Evolutionary conservation across 2,329 filamentous ascomycete genomes (phyloP).

Genomic region (Penicillium sp.): DNA sequence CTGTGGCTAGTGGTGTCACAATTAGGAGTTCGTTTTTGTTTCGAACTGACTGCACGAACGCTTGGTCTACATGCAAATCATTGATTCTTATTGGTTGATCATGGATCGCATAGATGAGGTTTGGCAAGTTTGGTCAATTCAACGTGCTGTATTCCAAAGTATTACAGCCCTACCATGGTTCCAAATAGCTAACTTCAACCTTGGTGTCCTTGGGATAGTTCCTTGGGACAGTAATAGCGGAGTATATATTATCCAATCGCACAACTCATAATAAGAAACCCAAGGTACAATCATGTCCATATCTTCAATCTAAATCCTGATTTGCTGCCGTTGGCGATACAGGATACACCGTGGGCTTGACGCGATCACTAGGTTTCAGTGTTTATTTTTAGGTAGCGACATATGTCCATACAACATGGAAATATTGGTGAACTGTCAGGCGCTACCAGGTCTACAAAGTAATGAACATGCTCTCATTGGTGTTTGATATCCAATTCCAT

Average conservation of each 20-base stretch:
- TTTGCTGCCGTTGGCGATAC: background rate
- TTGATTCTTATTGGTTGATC: background rate
- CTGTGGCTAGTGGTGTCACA: background rate
- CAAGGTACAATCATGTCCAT: background rate
- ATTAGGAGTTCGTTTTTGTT: slow-evolving; percentile 11
- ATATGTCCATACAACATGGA: background rate
- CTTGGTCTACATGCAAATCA: slow-evolving; percentile 1
- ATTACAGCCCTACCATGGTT: background rate
- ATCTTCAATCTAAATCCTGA: background rate
- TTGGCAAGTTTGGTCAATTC: background rate
- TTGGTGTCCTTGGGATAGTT: background rate
- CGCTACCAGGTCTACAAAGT: too few relatives aligned
- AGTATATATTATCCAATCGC: slow-evolving; percentile 7
- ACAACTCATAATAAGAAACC: background rate
- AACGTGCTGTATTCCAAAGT: background rate
- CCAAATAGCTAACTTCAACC: background rate
- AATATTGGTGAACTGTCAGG: too few relatives aligned
- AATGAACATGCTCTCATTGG: too few relatives aligned
- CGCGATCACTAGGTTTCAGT: background rate
- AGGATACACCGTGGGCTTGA: background rate
- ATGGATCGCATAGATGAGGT: background rate
- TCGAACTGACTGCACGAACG: slow-evolving; percentile 5
- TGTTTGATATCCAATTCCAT: too few relatives aligned
- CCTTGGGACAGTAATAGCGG: slow-evolving; percentile 1
- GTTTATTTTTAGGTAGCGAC: slow-evolving; percentile 2